A percentile compares a stretch with the other conserved stretches of the same genome.
Conservation (phyloP, 202 grass and related monocot genomes). For the Panicum virgatum region DNA sequence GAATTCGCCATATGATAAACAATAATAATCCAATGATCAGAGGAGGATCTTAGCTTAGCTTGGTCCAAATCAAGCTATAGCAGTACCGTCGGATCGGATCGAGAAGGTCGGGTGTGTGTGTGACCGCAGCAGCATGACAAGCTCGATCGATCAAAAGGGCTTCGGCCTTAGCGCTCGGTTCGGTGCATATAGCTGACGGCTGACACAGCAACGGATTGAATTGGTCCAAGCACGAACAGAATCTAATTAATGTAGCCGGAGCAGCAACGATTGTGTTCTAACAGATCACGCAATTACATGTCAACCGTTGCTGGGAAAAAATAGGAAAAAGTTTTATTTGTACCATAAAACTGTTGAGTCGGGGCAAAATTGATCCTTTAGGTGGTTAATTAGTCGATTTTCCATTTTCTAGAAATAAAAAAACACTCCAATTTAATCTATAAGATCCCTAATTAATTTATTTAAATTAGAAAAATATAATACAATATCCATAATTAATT, state of each 20-base stretch:
- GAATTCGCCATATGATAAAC: not conserved
- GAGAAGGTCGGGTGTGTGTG: not conserved
- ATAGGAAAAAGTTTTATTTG: too few relatives aligned
- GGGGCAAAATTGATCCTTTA: too few relatives aligned
- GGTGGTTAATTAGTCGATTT: too few relatives aligned
- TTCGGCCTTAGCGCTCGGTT: not conserved
- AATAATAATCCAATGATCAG: not conserved
- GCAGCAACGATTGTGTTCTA: too few relatives aligned
- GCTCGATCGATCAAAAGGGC: not conserved
- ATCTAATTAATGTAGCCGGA: not conserved
- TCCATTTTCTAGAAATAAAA: too few relatives aligned
- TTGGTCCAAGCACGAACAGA: not conserved
- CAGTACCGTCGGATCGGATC: not conserved
- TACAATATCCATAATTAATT: too few relatives aligned
- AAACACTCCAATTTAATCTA: too few relatives aligned
- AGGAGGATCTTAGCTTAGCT: not conserved
- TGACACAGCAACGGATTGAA: not conserved
- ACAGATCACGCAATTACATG: not conserved
- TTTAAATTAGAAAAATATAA: too few relatives aligned
- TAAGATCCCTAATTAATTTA: too few relatives aligned
- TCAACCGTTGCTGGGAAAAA: not conserved
- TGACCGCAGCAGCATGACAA: not conserved
- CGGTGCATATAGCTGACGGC: slow-evolving; percentile 4
- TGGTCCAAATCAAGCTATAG: not conserved
- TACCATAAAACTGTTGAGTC: too few relatives aligned